These are phyloP conservation scores for Phaeomoniella chlamydospora DNA, from an alignment of 2,329 filamentous ascomycete genomes.

Conservation along the genomic window DNA sequence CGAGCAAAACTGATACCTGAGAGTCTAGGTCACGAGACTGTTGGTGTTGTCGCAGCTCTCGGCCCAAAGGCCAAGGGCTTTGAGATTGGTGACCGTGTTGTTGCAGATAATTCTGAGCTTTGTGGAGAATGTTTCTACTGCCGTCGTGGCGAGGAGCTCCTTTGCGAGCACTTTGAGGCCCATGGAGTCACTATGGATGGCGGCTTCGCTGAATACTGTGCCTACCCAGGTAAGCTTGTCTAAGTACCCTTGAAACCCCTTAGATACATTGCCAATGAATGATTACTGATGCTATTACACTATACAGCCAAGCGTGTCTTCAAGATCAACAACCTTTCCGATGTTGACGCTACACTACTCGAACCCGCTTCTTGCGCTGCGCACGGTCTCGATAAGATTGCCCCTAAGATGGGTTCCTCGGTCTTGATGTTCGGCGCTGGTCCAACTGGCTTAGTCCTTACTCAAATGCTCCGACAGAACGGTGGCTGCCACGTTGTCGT, in stretches of 20 bases:
- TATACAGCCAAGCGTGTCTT: conserved; percentile 42
- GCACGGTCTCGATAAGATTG: conserved; percentile 54
- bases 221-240: conserved; percentile 25
- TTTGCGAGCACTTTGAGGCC: conserved; percentile 55
- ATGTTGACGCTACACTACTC: conserved; percentile 55
- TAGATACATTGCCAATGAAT: conserved; percentile 2
- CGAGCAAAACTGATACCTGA: not conserved
- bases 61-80: conserved; percentile 46
- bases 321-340: conserved; percentile 49
- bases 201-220: conserved; percentile 58
- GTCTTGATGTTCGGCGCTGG: conserved; percentile 54
- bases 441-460: conserved; percentile 50
- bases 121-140: conserved; percentile 64
- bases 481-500: conserved; percentile 57
- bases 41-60: conserved; percentile 47
- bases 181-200: conserved; percentile 47
- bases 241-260: not conserved
- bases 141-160: conserved; percentile 49
- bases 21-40: conserved; percentile 49
- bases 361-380: conserved; percentile 59
- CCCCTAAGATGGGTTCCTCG: conserved; percentile 44
- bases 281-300: conserved; percentile 4
- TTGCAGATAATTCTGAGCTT: conserved; percentile 40
- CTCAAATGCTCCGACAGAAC: conserved; percentile 49
- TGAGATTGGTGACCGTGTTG: conserved; percentile 48